Conservation (phyloP, 352 stramenopile species). For the Phytophthora brassicae region DNA sequence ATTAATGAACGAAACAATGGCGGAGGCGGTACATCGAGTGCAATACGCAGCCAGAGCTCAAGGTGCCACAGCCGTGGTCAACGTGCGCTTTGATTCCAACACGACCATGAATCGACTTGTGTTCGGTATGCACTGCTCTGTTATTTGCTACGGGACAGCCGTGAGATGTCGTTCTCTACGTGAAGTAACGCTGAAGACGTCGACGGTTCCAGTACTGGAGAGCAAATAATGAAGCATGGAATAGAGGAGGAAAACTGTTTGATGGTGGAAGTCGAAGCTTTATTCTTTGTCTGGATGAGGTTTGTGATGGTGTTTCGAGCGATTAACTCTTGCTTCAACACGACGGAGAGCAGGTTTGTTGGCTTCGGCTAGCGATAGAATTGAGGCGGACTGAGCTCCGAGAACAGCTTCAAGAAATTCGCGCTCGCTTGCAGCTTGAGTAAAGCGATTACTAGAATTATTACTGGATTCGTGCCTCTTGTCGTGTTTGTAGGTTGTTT, state of each 20-base stretch:
- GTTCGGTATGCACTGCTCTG: slow-evolving; percentile 80
- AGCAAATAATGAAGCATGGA: slow-evolving; percentile 22
- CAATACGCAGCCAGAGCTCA: slow-evolving; percentile 70
- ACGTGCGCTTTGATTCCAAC: slow-evolving; percentile 83
- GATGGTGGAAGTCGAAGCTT: background rate
- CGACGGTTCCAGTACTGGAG: slow-evolving; percentile 8
- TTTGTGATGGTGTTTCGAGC: slow-evolving; percentile 2
- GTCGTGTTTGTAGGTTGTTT: slow-evolving; percentile 6
- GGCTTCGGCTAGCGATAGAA: slow-evolving; percentile 19
- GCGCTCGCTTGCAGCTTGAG: slow-evolving; percentile 5
- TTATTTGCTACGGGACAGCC: slow-evolving; percentile 79
- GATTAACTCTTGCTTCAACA: slow-evolving; percentile 15
- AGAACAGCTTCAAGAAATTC: slow-evolving; percentile 21
- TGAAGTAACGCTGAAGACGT: slow-evolving; percentile 9
- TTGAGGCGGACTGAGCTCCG: slow-evolving; percentile 9
- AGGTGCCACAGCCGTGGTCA: slow-evolving; percentile 75
- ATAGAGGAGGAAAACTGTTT: slow-evolving; percentile 12
- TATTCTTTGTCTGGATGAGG: slow-evolving; percentile 5
- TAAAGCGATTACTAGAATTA: slow-evolving; percentile 1
- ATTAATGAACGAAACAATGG: slow-evolving; percentile 85
- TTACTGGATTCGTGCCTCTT: background rate
- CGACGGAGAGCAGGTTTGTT: slow-evolving; percentile 31
- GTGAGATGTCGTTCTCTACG: slow-evolving; percentile 54
- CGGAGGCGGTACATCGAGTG: slow-evolving; percentile 76
- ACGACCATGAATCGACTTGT: slow-evolving; percentile 87